Evolutionary conservation across 768 basidiomycete genomes (phyloP), one percentile per base, ranked within the genome.

Genomic region (Lentinula lateritia): DNA sequence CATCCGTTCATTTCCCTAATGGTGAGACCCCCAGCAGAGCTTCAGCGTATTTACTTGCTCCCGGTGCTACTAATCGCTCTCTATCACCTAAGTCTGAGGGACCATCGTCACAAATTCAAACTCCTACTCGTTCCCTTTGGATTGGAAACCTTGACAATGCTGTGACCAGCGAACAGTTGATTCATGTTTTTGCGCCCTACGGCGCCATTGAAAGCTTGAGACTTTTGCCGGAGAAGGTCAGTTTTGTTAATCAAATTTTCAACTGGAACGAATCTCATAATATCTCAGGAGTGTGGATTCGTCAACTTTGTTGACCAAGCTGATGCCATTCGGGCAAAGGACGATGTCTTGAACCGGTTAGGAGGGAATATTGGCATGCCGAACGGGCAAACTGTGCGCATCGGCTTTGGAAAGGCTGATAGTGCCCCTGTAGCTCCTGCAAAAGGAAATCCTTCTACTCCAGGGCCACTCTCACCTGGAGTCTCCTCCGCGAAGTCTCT

Each of bases 321-420:
- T 1, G 96, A 98, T 73, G 96, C 96, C n/a, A 88, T 98, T 65
- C 88, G 93, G 61, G 97, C 97, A 12, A 96, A 97, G 71, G 97
- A 99, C 32, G 97, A 99, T 74, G 95, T 99, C 43, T 81, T 97
- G 58, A 98, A 96, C 73, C 87, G 96, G 23, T 83, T 98, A 28
- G 94, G 94, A 52, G 95, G 96, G 6, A 91, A 93, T 66, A 94
- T 97, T 63, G 90, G 92, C 57, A 90, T 95, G 85, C 90, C 92
- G 4, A 96, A 95, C 65, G 94, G 95, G 13, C 93, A 95, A 72
- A 93, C 93, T 1, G 96, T 99, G 58, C 89, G 97, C 50, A 95
- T 99, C 69, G 97, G 97, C 2, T 99, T 97, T 71, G 97, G 96
- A 28, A 99, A 98, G 72, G 94, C 94, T 1, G 95, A 98, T 69